Evolutionary conservation across 257 asterid species (phyloP), one percentile per base, ranked within the genome.

Genomic region (Solanum microdontum): DNA sequence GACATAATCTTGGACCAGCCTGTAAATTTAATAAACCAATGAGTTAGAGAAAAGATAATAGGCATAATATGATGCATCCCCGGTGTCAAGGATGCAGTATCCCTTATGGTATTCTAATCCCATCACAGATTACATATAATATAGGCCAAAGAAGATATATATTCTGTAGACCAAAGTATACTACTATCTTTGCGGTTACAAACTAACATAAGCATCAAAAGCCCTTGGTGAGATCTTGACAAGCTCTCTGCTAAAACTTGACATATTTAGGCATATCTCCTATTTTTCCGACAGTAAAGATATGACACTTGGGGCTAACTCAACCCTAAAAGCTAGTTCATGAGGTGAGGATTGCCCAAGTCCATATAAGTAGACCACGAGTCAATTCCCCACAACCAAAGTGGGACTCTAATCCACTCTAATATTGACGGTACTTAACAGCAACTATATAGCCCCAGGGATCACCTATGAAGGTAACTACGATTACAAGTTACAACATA

Each of bases 1-100:
- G 86, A 87, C 96, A 93, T 23, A 80, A 91, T 84, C 96, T 83
- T 7, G 95, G 98, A n/a, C 97, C 98, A 3, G 94, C 97, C 97
- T 93, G 93, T 85, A 88, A 82, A 60, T 55, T 10, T 26, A 15
- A 45, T 45, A 2, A 28, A 80, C 5, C 85, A 45, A 80, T 19
- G 6, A 80, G 40, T 45, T 80, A 45, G 28, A 80, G 68, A 80
- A 79, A 34, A 26, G 8, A 28, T 28, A 80, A 36, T 36, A 36
- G 39, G 39, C 39, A 36, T 36, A 36, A 45, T 9, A 45, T 3
- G 85, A 28, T 28, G 40, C 68, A 28, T 7, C 84, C n/a, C 13
- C n/a, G 1, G 60, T 8, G 60, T 39, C 34, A 11, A 24, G 13
- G 11, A 77, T 7, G 34, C 64, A 74, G 51, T 74, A 74, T 36